Percentiles rank a stretch among this genome's conserved stretches.
Evolutionary conservation across 1,139 yeast species (phyloP).

Genomic region (Kluyveromyces sp.): DNA sequence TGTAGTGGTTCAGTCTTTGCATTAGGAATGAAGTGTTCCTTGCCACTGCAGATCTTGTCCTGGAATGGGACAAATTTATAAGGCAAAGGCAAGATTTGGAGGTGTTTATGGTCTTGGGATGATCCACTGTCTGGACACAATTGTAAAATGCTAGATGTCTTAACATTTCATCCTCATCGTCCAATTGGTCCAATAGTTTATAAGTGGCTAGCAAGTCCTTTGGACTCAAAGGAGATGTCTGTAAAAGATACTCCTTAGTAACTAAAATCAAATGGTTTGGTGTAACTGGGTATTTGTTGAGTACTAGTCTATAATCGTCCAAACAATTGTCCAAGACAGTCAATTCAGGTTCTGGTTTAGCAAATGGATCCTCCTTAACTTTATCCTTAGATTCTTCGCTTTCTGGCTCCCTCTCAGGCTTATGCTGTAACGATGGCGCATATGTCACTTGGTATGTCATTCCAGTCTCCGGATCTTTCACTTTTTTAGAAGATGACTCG

Average conservation of each 20-base stretch:
- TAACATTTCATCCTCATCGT: slow-evolving; percentile 29
- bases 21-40: slow-evolving; percentile 49
- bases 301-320: slow-evolving; percentile 53
- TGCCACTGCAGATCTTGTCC: slow-evolving; percentile 40
- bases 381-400: slow-evolving; percentile 20
- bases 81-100: slow-evolving; percentile 77
- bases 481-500: slow-evolving; percentile 26
- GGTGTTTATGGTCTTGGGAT: slow-evolving; percentile 85
- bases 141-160: slow-evolving; percentile 76
- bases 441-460: slow-evolving; percentile 35
- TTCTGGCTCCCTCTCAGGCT: slow-evolving; percentile 43
- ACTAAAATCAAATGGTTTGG: slow-evolving; percentile 72
- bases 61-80: slow-evolving; percentile 52
- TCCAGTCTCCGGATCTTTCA: slow-evolving; percentile 26
- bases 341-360: slow-evolving; percentile 68
- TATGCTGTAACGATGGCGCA: slow-evolving; percentile 46
- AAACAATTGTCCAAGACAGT: slow-evolving; percentile 47
- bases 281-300: slow-evolving; percentile 81
- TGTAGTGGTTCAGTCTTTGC: slow-evolving; percentile 51
- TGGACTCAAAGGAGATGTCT: slow-evolving; percentile 62
- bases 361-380: slow-evolving; percentile 57
- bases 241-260: slow-evolving; percentile 66
- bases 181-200: slow-evolving; percentile 39
- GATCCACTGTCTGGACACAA: slow-evolving; percentile 82
- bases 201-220: slow-evolving; percentile 56